Evolutionary conservation across 108 stramenopile species (phyloP), one percentile per base, ranked within the genome.

Genomic region (Cyclostephanos invisitatus): DNA sequence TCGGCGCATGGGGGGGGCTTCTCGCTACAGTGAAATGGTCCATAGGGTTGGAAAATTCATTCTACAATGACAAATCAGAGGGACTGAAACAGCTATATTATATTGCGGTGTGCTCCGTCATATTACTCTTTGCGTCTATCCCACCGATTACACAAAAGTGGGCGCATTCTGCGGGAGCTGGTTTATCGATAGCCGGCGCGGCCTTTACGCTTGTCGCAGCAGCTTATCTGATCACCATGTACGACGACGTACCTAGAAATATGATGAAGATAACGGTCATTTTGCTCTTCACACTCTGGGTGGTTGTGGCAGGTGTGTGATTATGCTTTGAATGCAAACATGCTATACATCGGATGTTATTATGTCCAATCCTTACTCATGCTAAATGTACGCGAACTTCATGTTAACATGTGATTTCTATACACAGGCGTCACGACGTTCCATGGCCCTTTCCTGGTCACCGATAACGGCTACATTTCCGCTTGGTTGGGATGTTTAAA

Each of bases 1-100:
- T 77, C 58, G 69, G 57, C 51, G 77, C 77, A 60, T 78, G 77
- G 77, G 77, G 77, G 22, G 77, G 71, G 0, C 66, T 70, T 22
- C 46, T 78, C 11, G 66, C 71, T 10, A 63, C 70, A 12, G 25
- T 62, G 5, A 64, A 72, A 32, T 78, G 77, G 77, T 72, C 58
- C 44, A 63, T 78, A 42, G 77, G 77, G 17, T 47, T 78, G 4
- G 49, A 72, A 14, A 55, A 66, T 44, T 67, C 61, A 10, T 27
- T 47, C n/a, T 78, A 49, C 28, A 47, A 62, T 25, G 70, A 67
- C 25, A 56, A 44, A 53, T 68, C 67, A 6, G 40, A 55, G 11
- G 65, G 66, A 54, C 21, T 66, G 2, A 44, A 65, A 53, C 64
- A 78, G 50, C 48, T 78, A 11, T 68, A 68, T 35, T 66, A 59